Percentiles rank a stretch among this genome's conserved stretches.
Evolutionary conservation across 495 filamentous ascomycete species (phyloP).

Genomic region (Elaphomyces granulatus): DNA sequence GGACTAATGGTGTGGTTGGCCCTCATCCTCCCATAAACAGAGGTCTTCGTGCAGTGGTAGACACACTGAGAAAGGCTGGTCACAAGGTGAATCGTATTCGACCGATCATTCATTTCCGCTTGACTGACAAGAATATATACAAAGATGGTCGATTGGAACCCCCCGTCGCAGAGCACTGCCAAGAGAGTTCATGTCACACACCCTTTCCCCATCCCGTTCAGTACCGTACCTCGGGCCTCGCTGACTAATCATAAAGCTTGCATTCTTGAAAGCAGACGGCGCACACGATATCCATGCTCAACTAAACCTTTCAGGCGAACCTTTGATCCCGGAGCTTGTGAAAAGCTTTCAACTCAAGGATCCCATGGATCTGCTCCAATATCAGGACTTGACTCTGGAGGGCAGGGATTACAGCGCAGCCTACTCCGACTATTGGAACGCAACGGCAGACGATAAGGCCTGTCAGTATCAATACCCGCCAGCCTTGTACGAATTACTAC

Average conservation of each 20-base stretch:
- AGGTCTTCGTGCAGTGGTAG: constrained; percentile 37
- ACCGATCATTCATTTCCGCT: too few relatives aligned
- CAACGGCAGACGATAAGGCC: constrained; percentile 2
- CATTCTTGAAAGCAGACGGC: constrained; percentile 36
- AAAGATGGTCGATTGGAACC: constrained; percentile 44
- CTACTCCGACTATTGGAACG: constrained; percentile 58
- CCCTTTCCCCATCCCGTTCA: too few relatives aligned
- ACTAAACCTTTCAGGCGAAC: constrained; percentile 43
- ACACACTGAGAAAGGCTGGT: constrained; percentile 36
- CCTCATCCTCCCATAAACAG: constrained; percentile 41
- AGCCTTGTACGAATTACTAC: too few relatives aligned
- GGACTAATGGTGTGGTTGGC: constrained; percentile 32
- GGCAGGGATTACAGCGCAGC: constrained; percentile 45
- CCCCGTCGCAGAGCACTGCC: constrained; percentile 32
- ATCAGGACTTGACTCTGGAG: constrained; percentile 34
- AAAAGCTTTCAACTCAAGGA: constrained; percentile 12
- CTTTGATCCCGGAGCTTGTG: constrained; percentile 26
- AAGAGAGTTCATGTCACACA: constrained; percentile 20
- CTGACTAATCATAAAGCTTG: too few relatives aligned
- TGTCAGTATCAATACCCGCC: too few relatives aligned
- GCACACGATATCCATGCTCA: constrained; percentile 29
- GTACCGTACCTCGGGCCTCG: too few relatives aligned
- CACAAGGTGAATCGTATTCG: constrained; percentile 27
- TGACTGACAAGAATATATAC: not conserved
- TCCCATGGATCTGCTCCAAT: not conserved